A percentile compares a stretch with the other conserved stretches of the same genome.
phyloP scores from a whole-genome alignment of 768 basidiomycete species.

The Russula sp. region DNA sequence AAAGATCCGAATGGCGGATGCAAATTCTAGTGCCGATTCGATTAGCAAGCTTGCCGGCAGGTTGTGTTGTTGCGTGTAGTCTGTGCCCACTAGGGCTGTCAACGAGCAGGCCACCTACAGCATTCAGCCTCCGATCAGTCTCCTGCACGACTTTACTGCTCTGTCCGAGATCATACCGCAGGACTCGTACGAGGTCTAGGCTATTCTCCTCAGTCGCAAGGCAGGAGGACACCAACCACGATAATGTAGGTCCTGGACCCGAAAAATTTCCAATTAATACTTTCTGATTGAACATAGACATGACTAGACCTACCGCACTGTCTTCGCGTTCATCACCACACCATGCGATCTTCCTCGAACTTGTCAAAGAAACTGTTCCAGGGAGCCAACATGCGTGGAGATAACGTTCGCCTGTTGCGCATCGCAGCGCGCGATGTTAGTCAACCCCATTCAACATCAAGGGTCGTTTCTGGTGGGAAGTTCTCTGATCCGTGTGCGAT shows the following conservation, averaged over 20 bases:
- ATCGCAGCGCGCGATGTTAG: background rate
- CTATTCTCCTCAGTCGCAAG: background rate
- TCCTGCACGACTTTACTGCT: constrained; percentile 4
- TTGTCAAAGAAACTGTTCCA: background rate
- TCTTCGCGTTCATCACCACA: background rate
- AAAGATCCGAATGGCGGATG: background rate
- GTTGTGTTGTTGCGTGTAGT: constrained; percentile 12
- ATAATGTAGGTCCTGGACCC: background rate
- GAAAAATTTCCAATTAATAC: constrained; percentile 25
- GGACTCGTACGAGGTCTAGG: constrained; percentile 1
- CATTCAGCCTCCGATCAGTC: constrained; percentile 16
- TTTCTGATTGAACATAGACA: constrained; percentile 36
- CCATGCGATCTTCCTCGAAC: background rate
- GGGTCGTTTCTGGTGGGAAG: background rate
- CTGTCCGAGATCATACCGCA: constrained; percentile 4
- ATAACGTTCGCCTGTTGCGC: background rate
- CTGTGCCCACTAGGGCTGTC: constrained; percentile 2
- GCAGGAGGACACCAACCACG: constrained; percentile 3
- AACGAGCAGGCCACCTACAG: constrained; percentile 9
- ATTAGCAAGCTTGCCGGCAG: background rate
- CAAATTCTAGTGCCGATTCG: constrained; percentile 13
- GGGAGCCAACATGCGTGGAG: background rate
- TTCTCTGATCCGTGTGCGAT: background rate
- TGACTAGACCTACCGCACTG: background rate
- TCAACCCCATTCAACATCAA: background rate